Conservation (phyloP, 148 eudicot genomes). For the Pouteria glomerata region DNA sequence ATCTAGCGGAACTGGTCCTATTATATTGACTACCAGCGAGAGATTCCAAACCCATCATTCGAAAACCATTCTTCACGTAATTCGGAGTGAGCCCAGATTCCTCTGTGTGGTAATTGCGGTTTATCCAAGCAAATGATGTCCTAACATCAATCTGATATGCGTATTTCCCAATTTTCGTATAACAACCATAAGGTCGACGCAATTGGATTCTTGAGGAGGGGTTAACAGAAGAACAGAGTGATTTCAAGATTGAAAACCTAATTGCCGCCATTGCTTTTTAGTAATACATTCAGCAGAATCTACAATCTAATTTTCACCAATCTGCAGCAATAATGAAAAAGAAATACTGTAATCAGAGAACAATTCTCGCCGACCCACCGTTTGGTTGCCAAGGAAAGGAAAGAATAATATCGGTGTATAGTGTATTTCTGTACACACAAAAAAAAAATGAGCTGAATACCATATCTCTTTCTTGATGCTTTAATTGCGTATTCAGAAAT, state of each 20-base stretch:
- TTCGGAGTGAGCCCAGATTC: slow-evolving; percentile 11
- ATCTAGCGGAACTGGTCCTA: slow-evolving; percentile 20
- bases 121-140: slow-evolving; percentile 22
- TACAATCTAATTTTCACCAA: neutral
- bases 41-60: slow-evolving; percentile 17
- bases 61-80: slow-evolving; percentile 16
- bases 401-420: neutral
- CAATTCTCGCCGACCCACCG: neutral
- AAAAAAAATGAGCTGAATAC: too few relatives aligned
- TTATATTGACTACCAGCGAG: slow-evolving; percentile 15
- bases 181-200: slow-evolving; percentile 15
- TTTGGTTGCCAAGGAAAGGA: slow-evolving; percentile 4
- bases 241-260: slow-evolving; percentile 42
- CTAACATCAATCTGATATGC: slow-evolving; percentile 22
- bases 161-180: slow-evolving; percentile 11
- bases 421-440: too few relatives aligned
- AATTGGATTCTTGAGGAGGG: slow-evolving; percentile 15
- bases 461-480: neutral
- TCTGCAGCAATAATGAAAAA: slow-evolving; percentile 10
- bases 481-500: neutral
- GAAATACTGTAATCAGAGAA: neutral
- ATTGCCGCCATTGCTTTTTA: slow-evolving; percentile 40
- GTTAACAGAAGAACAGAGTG: slow-evolving; percentile 16
- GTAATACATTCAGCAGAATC: slow-evolving; percentile 5
- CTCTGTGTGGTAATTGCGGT: slow-evolving; percentile 22